Evolutionary conservation across 176 grass and related monocot genomes (phyloP).

Genomic region (Carex myosuroides): DNA sequence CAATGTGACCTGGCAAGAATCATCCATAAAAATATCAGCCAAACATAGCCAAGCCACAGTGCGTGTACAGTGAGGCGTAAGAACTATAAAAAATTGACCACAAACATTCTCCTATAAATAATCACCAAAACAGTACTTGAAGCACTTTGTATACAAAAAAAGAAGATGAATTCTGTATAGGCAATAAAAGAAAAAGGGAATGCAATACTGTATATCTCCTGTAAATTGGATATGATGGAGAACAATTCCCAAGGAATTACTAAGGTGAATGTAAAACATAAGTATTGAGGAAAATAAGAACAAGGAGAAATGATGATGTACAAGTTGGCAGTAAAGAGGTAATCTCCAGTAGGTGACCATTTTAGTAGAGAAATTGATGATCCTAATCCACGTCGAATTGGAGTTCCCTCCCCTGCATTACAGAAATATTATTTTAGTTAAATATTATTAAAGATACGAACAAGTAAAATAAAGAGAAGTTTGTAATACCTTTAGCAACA

Average conservation of each 20-base stretch:
- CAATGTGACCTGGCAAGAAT: neutral
- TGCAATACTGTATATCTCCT: neutral
- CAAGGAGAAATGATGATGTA: constrained; percentile 34
- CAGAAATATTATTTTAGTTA: constrained; percentile 17
- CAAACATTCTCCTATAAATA: neutral
- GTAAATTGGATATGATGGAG: neutral
- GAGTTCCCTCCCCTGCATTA: constrained; percentile 59
- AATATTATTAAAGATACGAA: constrained; percentile 4
- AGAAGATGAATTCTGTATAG: neutral
- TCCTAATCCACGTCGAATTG: constrained; percentile 81
- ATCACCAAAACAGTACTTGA: neutral
- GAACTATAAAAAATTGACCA: neutral
- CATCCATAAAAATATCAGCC: neutral
- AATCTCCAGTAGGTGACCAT: constrained; percentile 95
- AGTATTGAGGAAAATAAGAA: constrained; percentile 13
- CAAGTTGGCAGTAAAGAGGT: constrained; percentile 84
- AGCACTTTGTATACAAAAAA: neutral
- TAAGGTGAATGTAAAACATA: neutral
- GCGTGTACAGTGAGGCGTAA: neutral
- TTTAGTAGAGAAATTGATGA: constrained; percentile 57
- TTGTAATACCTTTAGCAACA: constrained; percentile 67
- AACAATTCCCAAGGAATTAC: neutral
- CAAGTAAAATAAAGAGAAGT: neutral
- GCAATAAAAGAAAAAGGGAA: neutral
- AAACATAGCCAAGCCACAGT: neutral